Evolutionary conservation across 352 stramenopile genomes (phyloP), one percentile per base, ranked within the genome.

Genomic region (Globisporangium heterothallicum): DNA sequence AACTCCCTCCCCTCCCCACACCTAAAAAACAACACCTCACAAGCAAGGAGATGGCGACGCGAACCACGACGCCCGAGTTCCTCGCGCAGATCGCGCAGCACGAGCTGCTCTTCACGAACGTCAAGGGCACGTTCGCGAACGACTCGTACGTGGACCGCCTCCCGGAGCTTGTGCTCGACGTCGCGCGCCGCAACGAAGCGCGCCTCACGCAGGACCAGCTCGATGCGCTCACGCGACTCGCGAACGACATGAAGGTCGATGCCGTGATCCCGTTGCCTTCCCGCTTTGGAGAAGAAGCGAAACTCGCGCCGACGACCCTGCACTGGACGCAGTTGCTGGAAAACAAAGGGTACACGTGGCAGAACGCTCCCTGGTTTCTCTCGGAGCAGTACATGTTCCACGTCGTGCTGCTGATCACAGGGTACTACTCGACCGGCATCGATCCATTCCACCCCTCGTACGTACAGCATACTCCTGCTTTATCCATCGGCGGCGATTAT

Each of bases 321-420:
- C 66, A 90, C 49, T 90, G 74, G 73, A 64, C 66, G 22, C 26
- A 44, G 12, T 42, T 87, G 34, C 62, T 85, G 2, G 46, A 54
- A 6, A 67, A 55, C 27, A 66, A 79, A 12, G 42, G 34, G 18
- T 84, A 85, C 51, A 85, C 72, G 52, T 90, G 79, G 79, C 76
- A 86, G 53, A 72, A 84, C 49, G 66, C 68, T n/a, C 72, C 79
- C 26, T 88, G 77, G 74, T 91, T 91, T 63, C 38, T 87, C 34
- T 67, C 72, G 10, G 79, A 90, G 51, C 74, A 83, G 43, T 90
- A 90, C 65, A 70, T 88, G 59, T 88, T 87, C 57, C 76, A 86
- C 55, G 61, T 83, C 25, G 61, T 91, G 18, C 55, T 88, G 22
- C 43, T 88, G 22, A 51, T 91, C 43, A 58, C 74, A 7, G 74